Base-by-base conservation (phyloP, 306 rosid species). In the Vigna reflexopilosa region DNA sequence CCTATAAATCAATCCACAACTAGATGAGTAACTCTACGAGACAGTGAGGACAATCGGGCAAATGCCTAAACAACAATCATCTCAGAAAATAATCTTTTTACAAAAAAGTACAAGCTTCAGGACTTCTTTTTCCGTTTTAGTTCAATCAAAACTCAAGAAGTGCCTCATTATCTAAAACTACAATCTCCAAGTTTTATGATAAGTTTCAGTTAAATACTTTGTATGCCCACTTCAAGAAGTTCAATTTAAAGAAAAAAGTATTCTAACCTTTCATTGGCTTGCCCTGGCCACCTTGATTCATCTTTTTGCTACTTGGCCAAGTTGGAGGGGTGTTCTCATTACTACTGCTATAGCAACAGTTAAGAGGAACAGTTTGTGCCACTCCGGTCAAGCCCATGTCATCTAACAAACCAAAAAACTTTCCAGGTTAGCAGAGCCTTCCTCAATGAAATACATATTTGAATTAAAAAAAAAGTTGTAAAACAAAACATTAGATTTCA, bases 341-440 rank as follows among this genome's bases (percentile, higher is more conserved):
- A 67, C 92, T 89, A 70, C 95, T 87, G 80, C 91, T 89, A 77
- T 86, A 50, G 87, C 91, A 79, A 80, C 87, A 78, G 79, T 83
- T 86, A 38, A 47, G 80, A 51, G 88, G 90, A 66, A 55, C 76
- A 11, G 87, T 71, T 80, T 85, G 82, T 38, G 87, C 87, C 49
- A 70, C 78, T 24, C 87, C 83, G 20, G 77, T 65, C 79, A 80
- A 63, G 56, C 86, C 85, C 34, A 75, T 80, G 63, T 86, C 89
- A 64, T 89, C 97, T 89, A 83, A 75, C 57, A 78, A 86, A 73
- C 62, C 42, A 75, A 22, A 77, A 16, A 78, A 70, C 13, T 56
- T 74, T 48, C 52, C 22, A 28, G 24, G 76, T 81, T 67, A 80
- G 61, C 58, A 40, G 30, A 73, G 17, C 32, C 36, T 51, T 64